phyloP scores from a whole-genome alignment of 805 yeast genomes.

The Wickerhamomyces bovis region DNA sequence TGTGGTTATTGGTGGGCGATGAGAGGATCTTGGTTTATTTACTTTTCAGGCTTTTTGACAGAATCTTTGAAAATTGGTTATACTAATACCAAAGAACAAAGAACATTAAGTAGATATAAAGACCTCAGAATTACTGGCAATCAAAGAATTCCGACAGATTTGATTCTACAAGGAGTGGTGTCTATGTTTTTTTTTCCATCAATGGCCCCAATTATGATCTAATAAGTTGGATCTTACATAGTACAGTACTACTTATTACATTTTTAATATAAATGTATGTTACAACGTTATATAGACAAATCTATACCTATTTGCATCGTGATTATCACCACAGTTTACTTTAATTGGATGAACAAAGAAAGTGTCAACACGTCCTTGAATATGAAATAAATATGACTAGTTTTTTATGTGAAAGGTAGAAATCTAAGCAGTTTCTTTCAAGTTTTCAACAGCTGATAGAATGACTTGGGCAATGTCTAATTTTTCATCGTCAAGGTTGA shows the following conservation, averaged over 20 bases:
- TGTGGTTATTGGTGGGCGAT: neutral
- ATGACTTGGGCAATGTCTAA: constrained; percentile 74
- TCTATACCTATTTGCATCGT: neutral
- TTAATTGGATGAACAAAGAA: neutral
- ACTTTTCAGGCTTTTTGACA: neutral
- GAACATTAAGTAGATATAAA: no score
- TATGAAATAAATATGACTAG: neutral
- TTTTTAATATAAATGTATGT: neutral
- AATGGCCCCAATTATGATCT: no score
- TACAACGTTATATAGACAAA: neutral
- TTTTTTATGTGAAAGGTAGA: neutral
- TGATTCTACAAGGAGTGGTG: no score
- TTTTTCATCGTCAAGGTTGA: constrained; percentile 84
- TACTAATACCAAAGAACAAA: no score
- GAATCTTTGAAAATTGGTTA: neutral
- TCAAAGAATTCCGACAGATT: no score
- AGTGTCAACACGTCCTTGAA: neutral
- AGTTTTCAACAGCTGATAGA: constrained; percentile 55
- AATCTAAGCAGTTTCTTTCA: constrained; percentile 24
- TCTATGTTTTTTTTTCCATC: no score
- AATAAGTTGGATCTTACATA: no score
- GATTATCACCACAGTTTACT: neutral
- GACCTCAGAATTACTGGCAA: no score
- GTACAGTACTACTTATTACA: neutral
- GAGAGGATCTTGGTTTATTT: neutral